phyloP scores from a whole-genome alignment of 1,139 yeast species.

The Trichomonascaceae sp. region DNA sequence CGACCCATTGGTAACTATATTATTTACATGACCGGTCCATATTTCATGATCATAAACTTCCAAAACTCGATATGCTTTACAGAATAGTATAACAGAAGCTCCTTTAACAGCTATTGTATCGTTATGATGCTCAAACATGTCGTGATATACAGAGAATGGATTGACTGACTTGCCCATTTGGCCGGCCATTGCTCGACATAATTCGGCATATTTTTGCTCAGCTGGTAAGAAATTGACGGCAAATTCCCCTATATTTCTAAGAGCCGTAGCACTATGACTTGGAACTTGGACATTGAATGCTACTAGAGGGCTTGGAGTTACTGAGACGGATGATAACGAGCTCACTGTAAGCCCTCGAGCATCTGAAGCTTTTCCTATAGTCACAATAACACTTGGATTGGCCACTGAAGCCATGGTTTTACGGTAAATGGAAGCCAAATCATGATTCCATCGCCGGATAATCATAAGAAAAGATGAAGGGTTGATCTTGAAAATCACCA shows the following conservation, averaged over 20 bases:
- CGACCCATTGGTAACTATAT: slow-evolving; percentile 22
- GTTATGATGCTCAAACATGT: slow-evolving; percentile 25
- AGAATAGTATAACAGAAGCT: slow-evolving; percentile 60
- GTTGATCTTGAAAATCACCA: background rate
- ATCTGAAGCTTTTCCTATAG: slow-evolving; percentile 18
- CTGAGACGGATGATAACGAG: slow-evolving; percentile 71
- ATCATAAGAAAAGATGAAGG: slow-evolving; percentile 4
- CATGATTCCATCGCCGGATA: slow-evolving; percentile 6
- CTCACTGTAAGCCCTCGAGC: slow-evolving; percentile 67
- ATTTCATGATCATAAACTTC: slow-evolving; percentile 76
- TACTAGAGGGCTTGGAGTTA: slow-evolving; percentile 64
- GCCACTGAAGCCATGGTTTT: slow-evolving; percentile 25
- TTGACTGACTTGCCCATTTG: slow-evolving; percentile 32
- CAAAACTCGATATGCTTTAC: slow-evolving; percentile 50
- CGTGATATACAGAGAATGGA: slow-evolving; percentile 29
- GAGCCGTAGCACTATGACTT: slow-evolving; percentile 61
- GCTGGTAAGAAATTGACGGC: slow-evolving; percentile 78
- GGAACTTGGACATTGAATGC: slow-evolving; percentile 83
- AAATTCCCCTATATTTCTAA: slow-evolving; percentile 50
- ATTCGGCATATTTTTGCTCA: slow-evolving; percentile 41
- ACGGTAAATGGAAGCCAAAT: slow-evolving; percentile 8
- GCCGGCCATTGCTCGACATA: slow-evolving; percentile 33
- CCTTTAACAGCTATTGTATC: slow-evolving; percentile 54
- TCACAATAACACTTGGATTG: slow-evolving; percentile 24
- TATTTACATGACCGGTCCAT: slow-evolving; percentile 58